A percentile compares a stretch with the other conserved stretches of the same genome.
Evolutionary conservation across 495 filamentous ascomycete genomes (phyloP).

Genomic region (Bacidia gigantensis): DNA sequence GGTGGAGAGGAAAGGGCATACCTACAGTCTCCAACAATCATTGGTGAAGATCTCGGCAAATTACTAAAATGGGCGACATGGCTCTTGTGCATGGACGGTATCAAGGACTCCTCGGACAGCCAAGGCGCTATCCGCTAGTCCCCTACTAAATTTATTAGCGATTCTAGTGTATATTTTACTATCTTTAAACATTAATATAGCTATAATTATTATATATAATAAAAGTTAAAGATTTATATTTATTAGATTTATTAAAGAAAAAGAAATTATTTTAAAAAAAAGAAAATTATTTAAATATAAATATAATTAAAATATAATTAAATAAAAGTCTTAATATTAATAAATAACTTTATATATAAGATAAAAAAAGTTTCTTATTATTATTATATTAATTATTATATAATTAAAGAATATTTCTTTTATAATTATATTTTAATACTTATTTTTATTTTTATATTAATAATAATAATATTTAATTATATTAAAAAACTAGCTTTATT

Average conservation of each 20-base stretch:
- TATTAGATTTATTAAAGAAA: background rate
- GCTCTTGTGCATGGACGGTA: background rate
- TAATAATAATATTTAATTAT: too few species aligned
- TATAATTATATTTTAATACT: too few species aligned
- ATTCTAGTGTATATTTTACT: background rate
- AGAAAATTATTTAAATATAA: slow-evolving; percentile 4
- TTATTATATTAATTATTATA: slow-evolving; percentile 3
- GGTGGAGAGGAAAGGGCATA: too few species aligned
- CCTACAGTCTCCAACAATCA: too few species aligned
- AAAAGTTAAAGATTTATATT: background rate
- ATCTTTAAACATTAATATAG: too few species aligned
- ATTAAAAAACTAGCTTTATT: too few species aligned
- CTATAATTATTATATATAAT: background rate
- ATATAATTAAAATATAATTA: too few species aligned
- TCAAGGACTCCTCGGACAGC: background rate
- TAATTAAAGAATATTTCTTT: too few species aligned
- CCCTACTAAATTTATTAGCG: background rate
- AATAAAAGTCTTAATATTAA: background rate
- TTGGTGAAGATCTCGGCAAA: too few species aligned
- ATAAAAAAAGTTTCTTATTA: background rate
- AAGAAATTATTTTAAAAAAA: background rate
- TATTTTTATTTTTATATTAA: too few species aligned
- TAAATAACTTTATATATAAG: background rate
- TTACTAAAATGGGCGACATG: too few species aligned
- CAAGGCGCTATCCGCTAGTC: background rate